Evolutionary conservation across 345 rosid genomes (phyloP).

Genomic region (Aegle marmelos): DNA sequence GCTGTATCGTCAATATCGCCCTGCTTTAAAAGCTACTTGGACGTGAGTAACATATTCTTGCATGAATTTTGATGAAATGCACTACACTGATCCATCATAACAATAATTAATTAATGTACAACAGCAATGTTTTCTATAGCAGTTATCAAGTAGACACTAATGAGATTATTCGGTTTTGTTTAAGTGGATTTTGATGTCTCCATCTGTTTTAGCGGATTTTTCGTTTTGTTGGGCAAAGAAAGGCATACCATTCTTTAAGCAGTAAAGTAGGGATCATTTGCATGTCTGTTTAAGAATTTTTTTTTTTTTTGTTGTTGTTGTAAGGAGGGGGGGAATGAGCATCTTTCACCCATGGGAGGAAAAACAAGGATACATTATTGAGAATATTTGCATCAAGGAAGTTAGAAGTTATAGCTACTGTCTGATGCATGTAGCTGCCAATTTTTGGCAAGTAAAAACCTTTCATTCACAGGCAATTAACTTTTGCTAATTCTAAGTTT

Average conservation of each 20-base stretch:
- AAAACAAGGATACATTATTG: neutral
- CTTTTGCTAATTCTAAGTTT: too few relatives aligned
- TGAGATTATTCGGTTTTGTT: neutral
- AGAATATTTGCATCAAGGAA: neutral
- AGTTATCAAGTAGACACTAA: neutral
- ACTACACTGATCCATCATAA: neutral
- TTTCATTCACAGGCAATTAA: too few relatives aligned
- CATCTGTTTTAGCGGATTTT: neutral
- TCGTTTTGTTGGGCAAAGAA: neutral
- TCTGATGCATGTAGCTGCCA: neutral
- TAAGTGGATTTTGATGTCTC: neutral
- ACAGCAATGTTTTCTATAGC: neutral
- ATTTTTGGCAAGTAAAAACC: neutral
- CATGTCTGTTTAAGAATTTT: neutral
- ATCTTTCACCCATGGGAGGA: neutral
- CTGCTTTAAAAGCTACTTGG: constrained; percentile 49
- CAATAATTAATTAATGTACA: neutral
- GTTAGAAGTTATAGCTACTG: neutral
- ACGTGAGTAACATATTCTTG: constrained; percentile 38
- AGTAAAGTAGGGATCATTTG: neutral
- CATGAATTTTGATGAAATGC: neutral
- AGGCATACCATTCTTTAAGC: neutral
- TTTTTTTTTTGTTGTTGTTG: too few relatives aligned
- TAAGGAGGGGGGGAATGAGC: neutral
- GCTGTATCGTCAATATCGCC: constrained; percentile 30